Base-by-base conservation (phyloP, 371 early-diverging fungal genomes). In the Mortierella sp. region DNA sequence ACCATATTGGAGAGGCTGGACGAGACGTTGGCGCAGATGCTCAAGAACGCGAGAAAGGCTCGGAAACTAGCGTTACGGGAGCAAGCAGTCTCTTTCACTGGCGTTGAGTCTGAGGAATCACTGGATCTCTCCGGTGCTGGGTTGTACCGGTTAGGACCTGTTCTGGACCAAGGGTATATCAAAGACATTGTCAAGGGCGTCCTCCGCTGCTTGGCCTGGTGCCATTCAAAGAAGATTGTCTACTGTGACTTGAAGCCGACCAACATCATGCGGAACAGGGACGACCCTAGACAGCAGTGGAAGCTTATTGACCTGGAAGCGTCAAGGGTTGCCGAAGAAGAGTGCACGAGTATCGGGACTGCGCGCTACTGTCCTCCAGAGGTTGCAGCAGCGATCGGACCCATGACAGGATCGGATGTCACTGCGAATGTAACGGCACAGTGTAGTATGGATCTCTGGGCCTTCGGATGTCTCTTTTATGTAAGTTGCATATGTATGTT, bases 241-340 rank as follows among this genome's bases (percentile, higher is more conserved):
- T 73, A 67, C 30, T 73, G 75, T 47, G 75, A 63, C 32, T 28
- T 73, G 32, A 67, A 73, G 56, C 75, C 75, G 12, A 59, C 75
- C n/a, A 73, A 73, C 30, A 49, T 73, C n/a, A 73, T 73, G 75
- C 63, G 59, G 19, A 73, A 73, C 42, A 59, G 75, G 31, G 75
- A 73, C 12, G 75, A 73, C n/a, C 60, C 75, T 9, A 68, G 75
- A 0, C 75, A 63, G 24, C 62, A 67, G 42, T 73, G 75, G 75
- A 73, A 73, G 43, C 21, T 73, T 6, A 73, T 73, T 21, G 75
- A 73, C 28, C 15, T 73, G 27, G 75, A 73, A 42, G 48, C 75
- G 7, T 73, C 75, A 23, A 34, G 75, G 0, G 52, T 43, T 19
- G 75, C 75, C 5, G 53, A 44, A 3, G 75, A 73, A 47, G 75